These are phyloP conservation scores for Claviceps maximensis DNA, from an alignment of 2,329 filamentous ascomycete genomes.

Conservation along the genomic window DNA sequence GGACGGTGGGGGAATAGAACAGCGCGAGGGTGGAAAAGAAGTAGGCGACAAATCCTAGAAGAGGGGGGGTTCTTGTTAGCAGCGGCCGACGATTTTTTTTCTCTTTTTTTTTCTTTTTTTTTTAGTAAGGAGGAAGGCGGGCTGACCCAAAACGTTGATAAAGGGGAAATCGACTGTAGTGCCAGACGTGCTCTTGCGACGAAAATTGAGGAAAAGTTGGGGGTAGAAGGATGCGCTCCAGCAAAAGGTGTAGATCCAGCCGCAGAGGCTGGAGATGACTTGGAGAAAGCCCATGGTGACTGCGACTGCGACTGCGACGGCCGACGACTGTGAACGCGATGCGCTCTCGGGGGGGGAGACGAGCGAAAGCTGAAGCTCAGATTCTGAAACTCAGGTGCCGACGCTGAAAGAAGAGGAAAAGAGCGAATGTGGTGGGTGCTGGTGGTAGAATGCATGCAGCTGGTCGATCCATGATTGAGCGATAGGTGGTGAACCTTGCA, in stretches of 20 bases:
- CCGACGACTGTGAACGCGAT: no score
- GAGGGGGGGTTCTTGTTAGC: not conserved
- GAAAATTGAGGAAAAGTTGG: conserved; percentile 69
- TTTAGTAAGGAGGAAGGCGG: not conserved
- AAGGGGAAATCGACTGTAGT: conserved; percentile 80
- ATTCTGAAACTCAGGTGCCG: no score
- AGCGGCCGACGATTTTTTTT: no score
- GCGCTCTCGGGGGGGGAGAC: no score
- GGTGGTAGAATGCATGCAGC: no score
- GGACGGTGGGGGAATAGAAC: conserved; percentile 65
- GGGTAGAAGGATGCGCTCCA: conserved; percentile 93
- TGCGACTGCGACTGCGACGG: not conserved
- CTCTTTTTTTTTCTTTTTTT: no score
- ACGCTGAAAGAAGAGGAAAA: no score
- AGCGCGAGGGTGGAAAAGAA: conserved; percentile 61
- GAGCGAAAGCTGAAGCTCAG: no score
- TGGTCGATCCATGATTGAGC: no score
- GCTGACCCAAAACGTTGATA: conserved; percentile 50
- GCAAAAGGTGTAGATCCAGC: conserved; percentile 62
- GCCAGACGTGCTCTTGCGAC: conserved; percentile 64
- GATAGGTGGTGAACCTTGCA: no score
- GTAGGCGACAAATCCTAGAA: conserved; percentile 60
- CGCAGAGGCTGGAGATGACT: conserved; percentile 45
- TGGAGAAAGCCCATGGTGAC: conserved; percentile 26
- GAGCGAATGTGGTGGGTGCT: no score